Conservation (phyloP, 202 grass and related monocot species). For the Schoenoplectus tabernaemontani region DNA sequence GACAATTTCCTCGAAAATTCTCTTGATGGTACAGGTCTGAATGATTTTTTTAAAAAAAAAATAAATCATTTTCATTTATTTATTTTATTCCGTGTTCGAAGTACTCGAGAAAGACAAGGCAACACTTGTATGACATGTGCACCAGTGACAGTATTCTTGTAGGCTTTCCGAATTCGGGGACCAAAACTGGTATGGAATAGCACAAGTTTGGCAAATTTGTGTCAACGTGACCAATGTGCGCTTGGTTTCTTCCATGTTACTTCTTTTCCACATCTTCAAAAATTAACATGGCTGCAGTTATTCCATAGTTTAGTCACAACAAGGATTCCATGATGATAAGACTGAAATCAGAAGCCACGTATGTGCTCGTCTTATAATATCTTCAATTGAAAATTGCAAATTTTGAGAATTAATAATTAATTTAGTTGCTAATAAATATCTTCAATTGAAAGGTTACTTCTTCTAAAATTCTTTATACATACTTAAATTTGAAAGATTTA, state of each 20-base stretch:
- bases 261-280: neutral
- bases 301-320: neutral
- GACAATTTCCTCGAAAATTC: neutral
- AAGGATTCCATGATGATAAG: neutral
- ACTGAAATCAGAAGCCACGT: no score
- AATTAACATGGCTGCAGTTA: neutral
- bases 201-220: neutral
- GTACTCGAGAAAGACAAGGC: neutral
- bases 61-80: neutral
- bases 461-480: no score
- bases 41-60: neutral
- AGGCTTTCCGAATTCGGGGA: neutral
- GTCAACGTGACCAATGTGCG: neutral
- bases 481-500: no score
- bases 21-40: neutral
- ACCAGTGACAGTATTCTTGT: neutral
- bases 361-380: no score
- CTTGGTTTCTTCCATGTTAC: neutral
- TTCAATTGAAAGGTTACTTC: no score
- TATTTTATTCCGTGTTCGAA: neutral
- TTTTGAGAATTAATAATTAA: no score
- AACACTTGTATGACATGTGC: neutral
- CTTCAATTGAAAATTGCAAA: no score
- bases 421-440: no score
- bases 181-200: neutral